Conservation (phyloP, 805 yeast species). For the Suhomyces canberraensis region DNA sequence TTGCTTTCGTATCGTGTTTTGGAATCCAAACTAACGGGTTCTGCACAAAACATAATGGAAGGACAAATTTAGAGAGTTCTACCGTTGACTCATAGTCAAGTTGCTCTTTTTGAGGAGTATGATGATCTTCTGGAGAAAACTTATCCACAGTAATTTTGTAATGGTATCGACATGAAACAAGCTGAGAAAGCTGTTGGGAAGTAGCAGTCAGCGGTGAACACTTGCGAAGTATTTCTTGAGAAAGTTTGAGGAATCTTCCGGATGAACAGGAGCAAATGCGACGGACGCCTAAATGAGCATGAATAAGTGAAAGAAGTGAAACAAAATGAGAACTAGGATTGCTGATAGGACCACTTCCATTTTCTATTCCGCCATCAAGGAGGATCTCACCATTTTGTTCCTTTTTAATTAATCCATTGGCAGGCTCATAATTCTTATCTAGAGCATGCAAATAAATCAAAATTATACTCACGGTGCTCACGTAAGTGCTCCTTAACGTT, state of each 20-base stretch:
- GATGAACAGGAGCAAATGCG: constrained; percentile 64
- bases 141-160: constrained; percentile 56
- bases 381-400: not conserved
- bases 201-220: constrained; percentile 40
- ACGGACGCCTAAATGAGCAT: constrained; percentile 68
- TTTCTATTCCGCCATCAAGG: not conserved
- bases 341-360: not conserved
- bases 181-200: constrained; percentile 71
- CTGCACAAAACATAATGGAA: constrained; percentile 52
- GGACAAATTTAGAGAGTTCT: constrained; percentile 46
- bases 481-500: constrained; percentile 44
- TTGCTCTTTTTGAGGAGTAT: constrained; percentile 25
- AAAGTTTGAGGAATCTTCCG: constrained; percentile 59
- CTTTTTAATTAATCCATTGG: no score
- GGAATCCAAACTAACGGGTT: constrained; percentile 60
- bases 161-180: constrained; percentile 76
- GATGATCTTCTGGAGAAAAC: constrained; percentile 67
- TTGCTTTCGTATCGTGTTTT: constrained; percentile 67
- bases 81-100: constrained; percentile 28
- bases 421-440: no score
- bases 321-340: not conserved
- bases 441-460: no score
- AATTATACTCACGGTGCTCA: constrained; percentile 35
- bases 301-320: constrained; percentile 41
- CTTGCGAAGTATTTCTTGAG: constrained; percentile 50